Percentiles rank a stretch among this genome's conserved stretches.
Evolutionary conservation across 2,329 filamentous ascomycete genomes (phyloP).

Genomic region (Periconia macrospinosa): DNA sequence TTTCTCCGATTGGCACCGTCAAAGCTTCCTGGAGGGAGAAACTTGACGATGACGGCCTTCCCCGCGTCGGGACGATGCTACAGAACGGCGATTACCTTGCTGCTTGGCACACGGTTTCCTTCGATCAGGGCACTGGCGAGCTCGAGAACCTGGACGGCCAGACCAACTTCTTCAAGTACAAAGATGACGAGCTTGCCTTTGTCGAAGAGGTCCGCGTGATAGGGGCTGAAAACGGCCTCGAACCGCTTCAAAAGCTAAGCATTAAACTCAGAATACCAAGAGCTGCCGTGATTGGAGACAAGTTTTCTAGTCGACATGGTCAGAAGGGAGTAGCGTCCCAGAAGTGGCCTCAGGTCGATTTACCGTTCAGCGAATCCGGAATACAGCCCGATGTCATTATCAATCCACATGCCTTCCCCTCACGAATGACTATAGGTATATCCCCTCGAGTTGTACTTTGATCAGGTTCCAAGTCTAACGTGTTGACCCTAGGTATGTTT

Average conservation of each 20-base stretch:
- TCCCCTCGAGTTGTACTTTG: too few species aligned
- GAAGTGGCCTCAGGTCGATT: constrained; percentile 90
- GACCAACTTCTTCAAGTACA: constrained; percentile 91
- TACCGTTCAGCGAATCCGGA: constrained; percentile 95
- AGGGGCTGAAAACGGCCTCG: constrained; percentile 78
- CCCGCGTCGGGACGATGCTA: constrained; percentile 76
- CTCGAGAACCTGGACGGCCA: constrained; percentile 83
- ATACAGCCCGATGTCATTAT: constrained; percentile 98
- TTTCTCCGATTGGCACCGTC: constrained; percentile 75
- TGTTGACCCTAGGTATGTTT: constrained; percentile 99
- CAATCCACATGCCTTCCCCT: constrained; percentile 98
- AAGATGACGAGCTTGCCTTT: constrained; percentile 84
- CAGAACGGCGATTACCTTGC: constrained; percentile 82
- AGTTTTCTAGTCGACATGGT: constrained; percentile 97
- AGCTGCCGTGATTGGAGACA: constrained; percentile 92
- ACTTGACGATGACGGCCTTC: constrained; percentile 86
- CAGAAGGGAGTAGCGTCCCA: constrained; percentile 97
- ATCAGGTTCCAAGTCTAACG: too few species aligned
- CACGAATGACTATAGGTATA: constrained; percentile 99
- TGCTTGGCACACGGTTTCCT: constrained; percentile 85
- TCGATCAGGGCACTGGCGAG: constrained; percentile 70
- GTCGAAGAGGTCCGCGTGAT: constrained; percentile 92
- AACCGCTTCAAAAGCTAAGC: constrained; percentile 84
- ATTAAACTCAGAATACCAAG: constrained; percentile 92
- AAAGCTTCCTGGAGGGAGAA: constrained; percentile 70